Evolutionary conservation across 75 land plant genomes (phyloP).

Genomic region (Selaginella moellendorffii): DNA sequence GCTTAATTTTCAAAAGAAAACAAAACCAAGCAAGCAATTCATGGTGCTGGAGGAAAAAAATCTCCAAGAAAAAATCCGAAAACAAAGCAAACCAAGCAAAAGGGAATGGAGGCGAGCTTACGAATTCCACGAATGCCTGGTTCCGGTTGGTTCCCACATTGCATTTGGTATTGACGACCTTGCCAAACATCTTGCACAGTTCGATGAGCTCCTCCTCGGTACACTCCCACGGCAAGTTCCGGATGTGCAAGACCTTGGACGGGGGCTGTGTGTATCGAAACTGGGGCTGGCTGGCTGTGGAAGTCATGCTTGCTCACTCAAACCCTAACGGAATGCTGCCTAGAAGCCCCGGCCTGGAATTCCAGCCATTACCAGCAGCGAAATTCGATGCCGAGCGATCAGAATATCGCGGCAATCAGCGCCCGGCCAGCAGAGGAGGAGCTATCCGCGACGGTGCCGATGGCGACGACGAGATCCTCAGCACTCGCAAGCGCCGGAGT

Average conservation of each 20-base stretch:
- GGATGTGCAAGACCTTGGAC: constrained; percentile 67
- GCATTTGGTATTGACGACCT: constrained; percentile 72
- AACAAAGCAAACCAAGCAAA: background rate
- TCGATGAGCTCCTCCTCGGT: constrained; percentile 77
- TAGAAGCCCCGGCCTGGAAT: too few relatives aligned
- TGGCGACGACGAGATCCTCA: background rate
- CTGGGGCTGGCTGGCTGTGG: constrained; percentile 59
- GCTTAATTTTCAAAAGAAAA: too few relatives aligned
- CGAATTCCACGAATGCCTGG: constrained; percentile 85
- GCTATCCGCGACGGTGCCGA: too few relatives aligned
- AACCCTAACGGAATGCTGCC: constrained; percentile 1
- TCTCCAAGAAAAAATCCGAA: too few relatives aligned
- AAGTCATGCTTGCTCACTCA: constrained; percentile 51
- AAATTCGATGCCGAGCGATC: too few relatives aligned
- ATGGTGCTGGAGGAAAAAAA: too few relatives aligned
- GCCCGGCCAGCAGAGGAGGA: too few relatives aligned
- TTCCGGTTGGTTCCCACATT: constrained; percentile 78
- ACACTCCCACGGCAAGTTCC: constrained; percentile 87
- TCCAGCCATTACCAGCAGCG: too few relatives aligned
- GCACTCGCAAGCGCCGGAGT: background rate
- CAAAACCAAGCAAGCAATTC: too few relatives aligned
- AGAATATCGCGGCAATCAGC: too few relatives aligned
- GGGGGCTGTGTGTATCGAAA: constrained; percentile 81
- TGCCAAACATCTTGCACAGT: constrained; percentile 71
- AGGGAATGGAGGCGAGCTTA: constrained; percentile 18